Conservation (phyloP, 2,329 filamentous ascomycete genomes). For the Mariannaea sp. region DNA sequence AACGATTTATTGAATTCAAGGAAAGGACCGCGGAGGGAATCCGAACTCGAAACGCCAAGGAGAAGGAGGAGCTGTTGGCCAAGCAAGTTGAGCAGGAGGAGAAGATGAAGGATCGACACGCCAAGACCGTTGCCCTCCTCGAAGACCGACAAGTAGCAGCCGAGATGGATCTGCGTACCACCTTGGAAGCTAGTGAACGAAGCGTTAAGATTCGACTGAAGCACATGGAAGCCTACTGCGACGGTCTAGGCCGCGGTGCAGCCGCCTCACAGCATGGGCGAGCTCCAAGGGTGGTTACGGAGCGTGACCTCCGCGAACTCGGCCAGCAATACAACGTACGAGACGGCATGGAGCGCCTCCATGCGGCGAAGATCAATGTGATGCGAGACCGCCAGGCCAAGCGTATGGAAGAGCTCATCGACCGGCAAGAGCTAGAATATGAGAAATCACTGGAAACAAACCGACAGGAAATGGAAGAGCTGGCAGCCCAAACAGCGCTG, state of each 20-base stretch:
- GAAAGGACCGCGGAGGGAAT: slow-evolving; percentile 54
- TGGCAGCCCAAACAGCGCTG: slow-evolving; percentile 52
- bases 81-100: slow-evolving; percentile 54
- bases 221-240: slow-evolving; percentile 70
- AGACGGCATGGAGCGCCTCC: slow-evolving; percentile 62
- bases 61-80: slow-evolving; percentile 53
- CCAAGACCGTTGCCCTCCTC: slow-evolving; percentile 57
- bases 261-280: slow-evolving; percentile 39
- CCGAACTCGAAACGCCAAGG: slow-evolving; percentile 55
- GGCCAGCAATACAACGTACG: slow-evolving; percentile 65
- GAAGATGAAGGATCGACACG: slow-evolving; percentile 60
- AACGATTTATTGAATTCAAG: slow-evolving; percentile 57
- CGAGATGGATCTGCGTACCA: slow-evolving; percentile 62
- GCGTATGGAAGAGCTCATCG: slow-evolving; percentile 62
- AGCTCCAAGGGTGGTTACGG: slow-evolving; percentile 60
- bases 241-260: slow-evolving; percentile 53
- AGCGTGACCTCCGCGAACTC: slow-evolving; percentile 62
- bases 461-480: slow-evolving; percentile 52
- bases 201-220: slow-evolving; percentile 62
- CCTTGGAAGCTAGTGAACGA: slow-evolving; percentile 60
- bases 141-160: slow-evolving; percentile 66
- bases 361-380: slow-evolving; percentile 66
- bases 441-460: slow-evolving; percentile 52
- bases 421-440: slow-evolving; percentile 59
- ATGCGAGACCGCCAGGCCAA: slow-evolving; percentile 68